phyloP scores from a whole-genome alignment of 1,284 basidiomycete genomes.

The Pseudozyma sp. region DNA sequence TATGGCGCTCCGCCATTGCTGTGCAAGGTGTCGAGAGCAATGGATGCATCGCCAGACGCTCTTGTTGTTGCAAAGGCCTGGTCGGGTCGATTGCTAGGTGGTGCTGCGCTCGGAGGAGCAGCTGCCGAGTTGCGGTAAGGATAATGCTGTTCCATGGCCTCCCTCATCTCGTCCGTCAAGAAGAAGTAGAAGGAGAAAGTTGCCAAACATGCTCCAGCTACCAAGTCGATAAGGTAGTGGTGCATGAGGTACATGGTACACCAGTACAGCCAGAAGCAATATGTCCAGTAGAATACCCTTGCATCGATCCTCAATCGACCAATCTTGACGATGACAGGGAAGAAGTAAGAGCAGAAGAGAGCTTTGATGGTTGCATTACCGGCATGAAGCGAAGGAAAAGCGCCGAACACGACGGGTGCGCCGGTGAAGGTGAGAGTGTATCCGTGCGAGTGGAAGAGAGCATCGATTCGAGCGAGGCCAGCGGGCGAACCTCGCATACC shows the following conservation, averaged over 20 bases:
- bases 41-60: neutral
- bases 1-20: conserved; percentile 42
- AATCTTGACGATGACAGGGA: conserved; percentile 73
- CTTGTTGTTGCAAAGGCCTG: conserved; percentile 41
- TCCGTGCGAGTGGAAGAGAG: conserved; percentile 80
- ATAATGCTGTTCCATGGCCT: conserved; percentile 61
- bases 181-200: conserved; percentile 83
- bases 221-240: conserved; percentile 95
- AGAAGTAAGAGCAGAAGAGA: conserved; percentile 93
- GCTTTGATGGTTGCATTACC: conserved; percentile 92
- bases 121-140: conserved; percentile 47
- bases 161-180: conserved; percentile 61
- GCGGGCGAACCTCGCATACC: conserved; percentile 88
- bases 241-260: conserved; percentile 81
- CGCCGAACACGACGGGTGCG: conserved; percentile 94
- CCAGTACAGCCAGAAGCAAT: conserved; percentile 93
- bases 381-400: conserved; percentile 93
- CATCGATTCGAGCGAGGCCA: conserved; percentile 91
- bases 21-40: conserved; percentile 27
- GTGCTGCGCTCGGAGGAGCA: conserved; percentile 46
- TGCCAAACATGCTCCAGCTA: conserved; percentile 90
- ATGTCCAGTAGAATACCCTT: conserved; percentile 79
- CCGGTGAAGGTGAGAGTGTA: conserved; percentile 88
- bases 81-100: conserved; percentile 43
- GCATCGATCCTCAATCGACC: conserved; percentile 61